Conservation (phyloP, 1,284 basidiomycete genomes). For the Trichosporon sp. region DNA sequence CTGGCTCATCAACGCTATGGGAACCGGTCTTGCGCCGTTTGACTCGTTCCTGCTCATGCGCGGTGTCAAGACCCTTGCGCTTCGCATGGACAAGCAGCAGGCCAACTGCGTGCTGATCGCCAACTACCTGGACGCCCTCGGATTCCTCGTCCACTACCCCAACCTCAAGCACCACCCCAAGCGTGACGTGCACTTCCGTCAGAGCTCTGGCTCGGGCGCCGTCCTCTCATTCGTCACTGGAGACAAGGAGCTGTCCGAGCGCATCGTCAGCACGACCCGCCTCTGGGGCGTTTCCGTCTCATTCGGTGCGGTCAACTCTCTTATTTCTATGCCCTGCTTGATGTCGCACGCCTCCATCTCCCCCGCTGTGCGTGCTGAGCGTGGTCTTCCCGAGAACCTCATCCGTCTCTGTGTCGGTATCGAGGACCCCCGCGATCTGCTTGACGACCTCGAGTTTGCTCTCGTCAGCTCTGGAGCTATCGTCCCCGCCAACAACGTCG, state of each 20-base stretch:
- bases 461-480: slow-evolving; percentile 89
- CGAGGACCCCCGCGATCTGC: slow-evolving; percentile 85
- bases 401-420: slow-evolving; percentile 98
- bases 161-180: slow-evolving; percentile 79
- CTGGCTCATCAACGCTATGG: slow-evolving; percentile 92
- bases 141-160: slow-evolving; percentile 92
- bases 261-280: slow-evolving; percentile 83
- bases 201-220: slow-evolving; percentile 84
- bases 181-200: slow-evolving; percentile 78
- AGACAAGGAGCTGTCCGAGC: slow-evolving; percentile 82
- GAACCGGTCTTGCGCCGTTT: slow-evolving; percentile 92
- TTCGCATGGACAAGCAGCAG: slow-evolving; percentile 95
- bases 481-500: slow-evolving; percentile 30
- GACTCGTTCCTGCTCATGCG: slow-evolving; percentile 94
- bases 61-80: slow-evolving; percentile 92
- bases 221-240: slow-evolving; percentile 94
- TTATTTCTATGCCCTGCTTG: slow-evolving; percentile 99
- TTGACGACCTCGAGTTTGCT: slow-evolving; percentile 92
- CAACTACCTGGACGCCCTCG: slow-evolving; percentile 74
- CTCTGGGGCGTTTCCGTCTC: slow-evolving; percentile 98
- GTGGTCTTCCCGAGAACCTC: slow-evolving; percentile 93
- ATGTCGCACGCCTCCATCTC: slow-evolving; percentile 99
- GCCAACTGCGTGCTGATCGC: slow-evolving; percentile 77
- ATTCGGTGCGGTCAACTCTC: slow-evolving; percentile 95
- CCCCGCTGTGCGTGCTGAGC: slow-evolving; percentile 80